Base-by-base conservation (phyloP, 2,329 filamentous ascomycete species). In the Colletotrichum caudatum region DNA sequence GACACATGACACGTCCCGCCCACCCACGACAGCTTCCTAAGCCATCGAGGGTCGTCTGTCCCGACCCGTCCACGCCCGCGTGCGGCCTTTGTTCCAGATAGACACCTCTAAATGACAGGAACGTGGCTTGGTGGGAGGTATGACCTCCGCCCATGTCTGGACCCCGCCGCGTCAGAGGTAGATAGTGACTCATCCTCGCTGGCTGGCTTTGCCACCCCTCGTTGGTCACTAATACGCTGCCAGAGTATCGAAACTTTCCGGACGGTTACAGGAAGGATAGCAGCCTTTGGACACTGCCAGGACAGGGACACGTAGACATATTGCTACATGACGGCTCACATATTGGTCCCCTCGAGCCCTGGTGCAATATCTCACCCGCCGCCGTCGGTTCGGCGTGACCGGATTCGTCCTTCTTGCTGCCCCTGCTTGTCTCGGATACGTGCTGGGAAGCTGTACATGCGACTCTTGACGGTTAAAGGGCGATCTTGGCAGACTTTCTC, bases 381-480 rank as follows among this genome's bases (percentile, higher is more conserved):
- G 58, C 64, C 26, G 37, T 46, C 44, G 29, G 35, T 29, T 29
- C 53, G 29, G 35, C 6, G 35, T n/a, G n/a, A 18, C 39, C 11
- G 56, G 16, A 56, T 9, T 23, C 29, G 37, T 58, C 23, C 29
- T 18, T 20, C 33, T 23, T 11, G 37, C 37, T 18, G 18, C 20
- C 37, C 11, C 60, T 41, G n/a, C 35, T 64, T 64, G 58, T 71
- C 54, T 57, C 54, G 65, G 58, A 18, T 69, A 33, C 53, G 29
- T 63, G 53, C 69, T 39, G 12, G 20, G 2, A 4, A 23, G 41
- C 2, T 29, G 33, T 26, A 50, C 41, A 50, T 64, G 65, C 54
- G 63, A 35, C 6, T 48, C 11, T 39, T 69, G 69, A 64, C 69
- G 69, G 65, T 48, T 44, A 59, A 59, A 48, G 56, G n/a, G 48